Evolutionary conservation across 2,329 filamentous ascomycete genomes (phyloP), one percentile per base, ranked within the genome.

Genomic region (Sclerotinia subarctica): DNA sequence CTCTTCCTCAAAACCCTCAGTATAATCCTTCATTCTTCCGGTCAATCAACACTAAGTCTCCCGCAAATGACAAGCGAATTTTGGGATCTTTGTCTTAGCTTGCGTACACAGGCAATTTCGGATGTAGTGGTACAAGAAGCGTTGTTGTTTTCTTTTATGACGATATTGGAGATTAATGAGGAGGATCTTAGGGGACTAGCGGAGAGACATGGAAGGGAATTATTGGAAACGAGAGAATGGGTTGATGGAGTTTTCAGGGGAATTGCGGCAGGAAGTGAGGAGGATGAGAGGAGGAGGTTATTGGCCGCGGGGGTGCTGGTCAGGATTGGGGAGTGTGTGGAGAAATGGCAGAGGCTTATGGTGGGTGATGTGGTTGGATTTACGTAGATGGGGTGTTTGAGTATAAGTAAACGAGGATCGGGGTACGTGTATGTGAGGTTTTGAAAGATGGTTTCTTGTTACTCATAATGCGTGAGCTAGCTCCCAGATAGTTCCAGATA

Each of bases 181-280:
- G 60, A 44, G 4, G 87, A 93, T 69, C 86, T 90, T 80, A 82
- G 88, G 73, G 83, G 87, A 1, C 78, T 99, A 3, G 94, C 92
- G 60, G 87, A 88, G 69, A 86, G 89, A 68, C 87, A 93, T 73
- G 89, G 91, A 0, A 86, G 88, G 67, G 88, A 94, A 77, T 81
- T 98, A 29, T 84, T 96, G 64, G 94, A 98, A 83, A 91, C 92
- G 69, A 87, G 92, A 74, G 91, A 93, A 75, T 99, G 95, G 95
- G 90, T 92, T 1, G 85, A 88, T 54, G 83, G 83, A 66, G 85
- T 97, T 1, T 96, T 97, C 78, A 86, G 90, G 69, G 82, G 82
- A 8, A 24, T 74, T 35, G 68, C 70, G 3, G 56, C 32, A 1
- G 81, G 82, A 26, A 80, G 82, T 49, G 82, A 84, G 56, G 90